A percentile compares a stretch with the other conserved stretches of the same genome.
These are phyloP conservation scores for Ajuga chamaepitys DNA, from an alignment of 257 asterid species.

Conservation along the genomic window DNA sequence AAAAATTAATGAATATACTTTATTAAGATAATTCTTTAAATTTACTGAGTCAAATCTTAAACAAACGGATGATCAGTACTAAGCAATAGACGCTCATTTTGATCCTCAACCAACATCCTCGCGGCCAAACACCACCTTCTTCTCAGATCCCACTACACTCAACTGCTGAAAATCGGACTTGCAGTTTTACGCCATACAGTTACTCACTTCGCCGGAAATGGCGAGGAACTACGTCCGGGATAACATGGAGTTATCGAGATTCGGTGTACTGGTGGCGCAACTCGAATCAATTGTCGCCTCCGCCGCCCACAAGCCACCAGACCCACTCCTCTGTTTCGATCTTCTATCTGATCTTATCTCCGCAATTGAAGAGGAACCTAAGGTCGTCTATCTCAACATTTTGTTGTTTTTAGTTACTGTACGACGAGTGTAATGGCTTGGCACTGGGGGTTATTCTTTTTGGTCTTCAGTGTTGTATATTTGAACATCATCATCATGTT, in stretches of 20 bases:
- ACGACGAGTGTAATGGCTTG: background rate
- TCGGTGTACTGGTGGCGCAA: constrained; percentile 95
- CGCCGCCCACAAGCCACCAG: constrained; percentile 90
- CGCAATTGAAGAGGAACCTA: constrained; percentile 75
- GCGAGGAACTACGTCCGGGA: constrained; percentile 46
- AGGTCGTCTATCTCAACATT: constrained; percentile 37
- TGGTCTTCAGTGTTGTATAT: background rate
- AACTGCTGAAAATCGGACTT: background rate
- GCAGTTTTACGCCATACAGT: background rate
- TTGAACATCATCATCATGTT: background rate
- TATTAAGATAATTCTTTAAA: no score
- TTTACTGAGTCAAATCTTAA: no score
- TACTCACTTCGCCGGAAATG: constrained; percentile 30
- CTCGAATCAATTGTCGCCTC: constrained; percentile 92
- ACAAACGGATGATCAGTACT: no score
- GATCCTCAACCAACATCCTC: no score
- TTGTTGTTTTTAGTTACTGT: background rate
- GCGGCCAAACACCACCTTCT: constrained; percentile 12
- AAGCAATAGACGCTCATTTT: no score
- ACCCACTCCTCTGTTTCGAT: constrained; percentile 89
- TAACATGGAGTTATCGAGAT: constrained; percentile 60
- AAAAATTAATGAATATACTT: no score
- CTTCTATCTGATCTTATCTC: constrained; percentile 91
- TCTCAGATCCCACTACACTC: constrained; percentile 19
- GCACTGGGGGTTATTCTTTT: constrained; percentile 3